Conservation (phyloP, 768 basidiomycete genomes). For the Russula foetens region DNA sequence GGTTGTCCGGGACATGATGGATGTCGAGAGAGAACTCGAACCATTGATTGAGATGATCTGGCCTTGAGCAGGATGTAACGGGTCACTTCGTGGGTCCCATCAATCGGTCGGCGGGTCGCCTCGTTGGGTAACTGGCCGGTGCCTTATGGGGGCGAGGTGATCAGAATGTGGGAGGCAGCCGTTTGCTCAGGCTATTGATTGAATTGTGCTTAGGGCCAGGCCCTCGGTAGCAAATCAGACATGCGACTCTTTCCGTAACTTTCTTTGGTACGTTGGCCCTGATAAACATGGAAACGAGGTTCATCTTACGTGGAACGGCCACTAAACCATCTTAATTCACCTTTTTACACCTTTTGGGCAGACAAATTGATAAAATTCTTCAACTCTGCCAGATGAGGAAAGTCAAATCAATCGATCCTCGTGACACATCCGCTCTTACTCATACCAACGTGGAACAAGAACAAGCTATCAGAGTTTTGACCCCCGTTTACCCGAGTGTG, state of each 20-base stretch:
- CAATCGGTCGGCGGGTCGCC: neutral
- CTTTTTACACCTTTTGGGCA: neutral
- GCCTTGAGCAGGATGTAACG: neutral
- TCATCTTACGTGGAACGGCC: neutral
- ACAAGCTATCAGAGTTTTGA: too few species aligned
- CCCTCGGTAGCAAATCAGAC: neutral
- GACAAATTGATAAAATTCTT: neutral
- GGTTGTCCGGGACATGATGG: slow-evolving; percentile 16
- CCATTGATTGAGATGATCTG: neutral
- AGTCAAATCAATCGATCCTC: neutral
- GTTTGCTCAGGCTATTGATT: too few species aligned
- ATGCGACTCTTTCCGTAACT: too few species aligned
- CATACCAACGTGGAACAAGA: too few species aligned
- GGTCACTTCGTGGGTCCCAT: neutral
- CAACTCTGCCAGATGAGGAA: slow-evolving; percentile 2
- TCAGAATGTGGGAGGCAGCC: neutral
- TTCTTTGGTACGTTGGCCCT: neutral
- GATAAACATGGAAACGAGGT: neutral
- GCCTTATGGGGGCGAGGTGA: neutral
- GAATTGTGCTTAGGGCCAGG: neutral
- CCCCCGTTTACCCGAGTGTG: too few species aligned
- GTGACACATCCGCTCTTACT: too few species aligned
- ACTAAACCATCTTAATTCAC: too few species aligned
- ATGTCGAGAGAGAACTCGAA: slow-evolving; percentile 5
- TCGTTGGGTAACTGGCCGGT: neutral